Evolutionary conservation across 2,329 filamentous ascomycete genomes (phyloP).

Genomic region (Claviceps sp.): DNA sequence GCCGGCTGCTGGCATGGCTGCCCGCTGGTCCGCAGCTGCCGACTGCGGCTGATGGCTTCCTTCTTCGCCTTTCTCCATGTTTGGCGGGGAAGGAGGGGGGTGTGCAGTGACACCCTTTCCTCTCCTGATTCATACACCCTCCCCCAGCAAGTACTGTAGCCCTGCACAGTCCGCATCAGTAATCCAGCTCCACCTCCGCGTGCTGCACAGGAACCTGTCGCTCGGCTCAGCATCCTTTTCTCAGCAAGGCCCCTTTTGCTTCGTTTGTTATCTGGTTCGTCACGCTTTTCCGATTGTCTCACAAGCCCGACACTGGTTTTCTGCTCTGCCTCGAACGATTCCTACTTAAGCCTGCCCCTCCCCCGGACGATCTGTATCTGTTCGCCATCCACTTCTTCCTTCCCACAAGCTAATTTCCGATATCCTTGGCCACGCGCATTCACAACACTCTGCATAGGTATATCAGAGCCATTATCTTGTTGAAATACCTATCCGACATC

Average conservation of each 20-base stretch:
- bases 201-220: constrained; percentile 9
- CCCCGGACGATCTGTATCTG: neutral
- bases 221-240: constrained; percentile 3
- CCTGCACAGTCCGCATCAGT: neutral
- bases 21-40: neutral
- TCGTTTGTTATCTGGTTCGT: constrained; percentile 3
- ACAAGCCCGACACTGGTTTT: neutral
- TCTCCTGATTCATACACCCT: neutral
- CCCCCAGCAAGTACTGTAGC: constrained; percentile 1
- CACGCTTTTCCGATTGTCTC: constrained; percentile 5
- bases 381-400: neutral
- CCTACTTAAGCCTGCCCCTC: constrained; percentile 4
- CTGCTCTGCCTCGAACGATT: constrained; percentile 3
- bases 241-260: constrained; percentile 1
- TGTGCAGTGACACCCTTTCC: neutral
- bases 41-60: neutral
- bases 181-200: neutral
- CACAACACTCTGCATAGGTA: neutral
- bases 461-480: neutral
- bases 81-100: neutral
- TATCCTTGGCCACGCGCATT: neutral
- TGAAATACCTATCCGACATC: neutral
- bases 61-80: neutral
- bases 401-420: neutral
- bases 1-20: neutral